Evolutionary conservation across 139 green algal genomes (phyloP).

Genomic region (Coccomyxa sp.): DNA sequence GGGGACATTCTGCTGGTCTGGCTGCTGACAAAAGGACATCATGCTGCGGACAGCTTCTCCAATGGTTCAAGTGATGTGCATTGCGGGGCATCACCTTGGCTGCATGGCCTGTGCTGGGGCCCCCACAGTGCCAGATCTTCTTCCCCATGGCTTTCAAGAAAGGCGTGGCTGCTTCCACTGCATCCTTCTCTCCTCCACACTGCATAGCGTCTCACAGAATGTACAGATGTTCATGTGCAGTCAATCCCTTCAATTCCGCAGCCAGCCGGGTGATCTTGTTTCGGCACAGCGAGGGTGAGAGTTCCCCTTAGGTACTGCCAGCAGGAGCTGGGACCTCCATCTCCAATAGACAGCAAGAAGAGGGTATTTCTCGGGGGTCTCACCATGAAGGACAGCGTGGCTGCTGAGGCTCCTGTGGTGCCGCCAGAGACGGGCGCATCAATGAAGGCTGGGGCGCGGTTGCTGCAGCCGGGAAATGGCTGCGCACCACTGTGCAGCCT

Average conservation of each 20-base stretch:
- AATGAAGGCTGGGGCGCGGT: conserved; percentile 33
- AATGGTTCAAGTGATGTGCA: no score
- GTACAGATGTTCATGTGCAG: neutral
- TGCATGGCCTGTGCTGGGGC: conserved; percentile 29
- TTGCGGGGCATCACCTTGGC: conserved; percentile 17
- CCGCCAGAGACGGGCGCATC: conserved; percentile 62
- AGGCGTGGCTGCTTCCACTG: conserved; percentile 32
- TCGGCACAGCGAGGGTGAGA: no score
- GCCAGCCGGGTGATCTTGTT: no score
- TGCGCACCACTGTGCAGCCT: conserved; percentile 22
- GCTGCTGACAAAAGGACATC: neutral
- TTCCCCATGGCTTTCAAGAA: conserved; percentile 61
- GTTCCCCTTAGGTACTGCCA: no score
- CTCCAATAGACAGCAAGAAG: neutral
- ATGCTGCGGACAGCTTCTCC: neutral
- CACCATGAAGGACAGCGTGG: conserved; percentile 74
- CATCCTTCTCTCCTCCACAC: conserved; percentile 44
- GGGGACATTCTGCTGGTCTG: neutral
- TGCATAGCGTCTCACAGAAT: neutral
- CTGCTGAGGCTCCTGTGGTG: conserved; percentile 51
- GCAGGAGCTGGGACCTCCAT: neutral
- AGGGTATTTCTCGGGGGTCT: neutral
- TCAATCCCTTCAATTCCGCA: neutral
- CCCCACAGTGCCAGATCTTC: conserved; percentile 50
- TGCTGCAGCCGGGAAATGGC: conserved; percentile 41